Evolutionary conservation across 2,329 filamentous ascomycete genomes (phyloP), one percentile per base, ranked within the genome.

Genomic region (Coniochaeta sp.): DNA sequence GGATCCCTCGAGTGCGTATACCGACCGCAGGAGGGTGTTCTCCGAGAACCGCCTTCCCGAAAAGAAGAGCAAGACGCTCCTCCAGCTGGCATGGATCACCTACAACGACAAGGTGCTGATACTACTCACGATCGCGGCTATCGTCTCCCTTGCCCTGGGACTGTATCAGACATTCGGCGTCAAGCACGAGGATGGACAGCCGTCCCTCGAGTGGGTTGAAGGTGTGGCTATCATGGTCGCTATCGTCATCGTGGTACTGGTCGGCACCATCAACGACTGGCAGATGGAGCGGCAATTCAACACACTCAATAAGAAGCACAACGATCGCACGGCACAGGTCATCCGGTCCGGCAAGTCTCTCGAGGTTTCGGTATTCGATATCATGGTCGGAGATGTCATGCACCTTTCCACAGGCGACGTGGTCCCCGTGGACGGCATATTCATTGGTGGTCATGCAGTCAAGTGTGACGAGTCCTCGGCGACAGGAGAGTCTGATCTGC

Each of bases 391-490:
- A 42, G 86, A 89, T 62, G 74, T 89, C 2, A 73, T 89, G 54
- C 78, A 86, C 62, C 70, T 89, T 9, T 81, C 84, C 54, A 82
- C 85, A 1, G 86, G 86, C 55, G 85, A 89, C 59, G 73, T 87
- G 51, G 76, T 89, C 32, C 85, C 86, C 0, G 85, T 83, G 1
- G 86, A 89, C 61, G 86, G 86, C 6, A 75, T 88, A 49, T 78
- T 87, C 52, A 82, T 88, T 52, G 71, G 76, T 24, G 70, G 71
- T 7, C 69, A 68, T 54, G 62, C 65, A 8, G 57, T 74, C 51
- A 71, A 83, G 63, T 88, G 84, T 58, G 85, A 88, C 56, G 85
- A 88, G 62, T 87, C 84, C 6, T 86, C 83, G 12, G 82, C 83
- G 1, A 88, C 85, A 13, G 86, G 86, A 57, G 86, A 89, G 67